Conservation (phyloP, 2,329 filamentous ascomycete genomes). For the Fusarium fujikuroi region DNA sequence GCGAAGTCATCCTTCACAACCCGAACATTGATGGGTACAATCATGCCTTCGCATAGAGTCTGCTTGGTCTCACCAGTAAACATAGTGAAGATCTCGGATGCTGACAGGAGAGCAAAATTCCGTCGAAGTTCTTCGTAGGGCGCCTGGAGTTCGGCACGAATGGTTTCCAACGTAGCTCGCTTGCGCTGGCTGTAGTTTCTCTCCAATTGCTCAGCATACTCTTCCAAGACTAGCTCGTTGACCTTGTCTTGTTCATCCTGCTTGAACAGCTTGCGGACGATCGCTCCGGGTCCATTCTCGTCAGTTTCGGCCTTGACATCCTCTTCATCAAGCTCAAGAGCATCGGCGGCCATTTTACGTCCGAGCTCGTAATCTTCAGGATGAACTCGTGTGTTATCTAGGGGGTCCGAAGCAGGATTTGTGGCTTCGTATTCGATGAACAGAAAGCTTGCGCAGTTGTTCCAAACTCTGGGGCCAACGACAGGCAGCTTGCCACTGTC, state of each 20-base stretch:
- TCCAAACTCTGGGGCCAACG: slow-evolving; percentile 91
- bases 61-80: slow-evolving; percentile 92
- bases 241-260: slow-evolving; percentile 95
- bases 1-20: slow-evolving; percentile 92
- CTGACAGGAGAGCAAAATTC: slow-evolving; percentile 75
- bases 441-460: slow-evolving; percentile 96
- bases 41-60: slow-evolving; percentile 88
- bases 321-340: slow-evolving; percentile 95
- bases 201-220: slow-evolving; percentile 96
- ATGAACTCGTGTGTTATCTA: slow-evolving; percentile 97
- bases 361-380: slow-evolving; percentile 98
- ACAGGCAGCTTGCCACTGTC: slow-evolving; percentile 81
- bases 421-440: slow-evolving; percentile 89
- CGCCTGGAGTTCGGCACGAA: slow-evolving; percentile 89
- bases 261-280: slow-evolving; percentile 93
- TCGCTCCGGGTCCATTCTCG: slow-evolving; percentile 87
- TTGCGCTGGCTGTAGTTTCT: slow-evolving; percentile 94
- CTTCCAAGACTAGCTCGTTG: slow-evolving; percentile 94
- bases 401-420: slow-evolving; percentile 84
- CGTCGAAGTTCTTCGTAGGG: slow-evolving; percentile 95
- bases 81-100: slow-evolving; percentile 93
- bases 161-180: slow-evolving; percentile 94
- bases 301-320: slow-evolving; percentile 95
- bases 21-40: slow-evolving; percentile 88
- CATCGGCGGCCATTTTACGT: slow-evolving; percentile 98